phyloP scores from a whole-genome alignment of 2,329 filamentous ascomycete species.

The Nemania diffusa region DNA sequence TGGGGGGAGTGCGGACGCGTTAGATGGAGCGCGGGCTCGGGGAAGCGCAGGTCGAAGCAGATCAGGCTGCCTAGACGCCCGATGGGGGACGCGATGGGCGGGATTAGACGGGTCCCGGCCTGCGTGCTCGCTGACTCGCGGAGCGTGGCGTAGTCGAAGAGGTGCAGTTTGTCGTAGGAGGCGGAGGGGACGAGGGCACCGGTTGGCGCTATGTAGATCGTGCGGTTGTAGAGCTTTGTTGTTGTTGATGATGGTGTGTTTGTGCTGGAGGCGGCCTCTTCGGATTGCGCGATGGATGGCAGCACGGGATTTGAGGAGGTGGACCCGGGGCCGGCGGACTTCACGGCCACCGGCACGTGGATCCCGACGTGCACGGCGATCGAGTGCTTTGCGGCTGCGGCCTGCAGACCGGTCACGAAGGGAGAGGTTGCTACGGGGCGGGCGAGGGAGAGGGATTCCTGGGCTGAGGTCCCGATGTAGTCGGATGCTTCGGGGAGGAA shows the following conservation, averaged over 20 bases:
- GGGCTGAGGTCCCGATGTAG: conserved; percentile 78
- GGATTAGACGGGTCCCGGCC: conserved; percentile 69
- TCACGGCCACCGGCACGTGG: conserved; percentile 73
- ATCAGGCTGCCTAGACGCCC: conserved; percentile 83
- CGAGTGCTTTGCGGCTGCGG: conserved; percentile 69
- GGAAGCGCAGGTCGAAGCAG: conserved; percentile 91
- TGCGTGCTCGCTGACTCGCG: conserved; percentile 71
- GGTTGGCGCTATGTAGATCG: conserved; percentile 60
- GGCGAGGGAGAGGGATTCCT: conserved; percentile 77
- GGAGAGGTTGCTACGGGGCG: conserved; percentile 71
- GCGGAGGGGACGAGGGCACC: conserved; percentile 56
- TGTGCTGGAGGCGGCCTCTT: neutral
- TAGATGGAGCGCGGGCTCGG: conserved; percentile 77
- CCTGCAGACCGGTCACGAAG: conserved; percentile 80
- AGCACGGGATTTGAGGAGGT: conserved; percentile 35
- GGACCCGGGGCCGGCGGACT: conserved; percentile 36
- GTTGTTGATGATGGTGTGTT: neutral
- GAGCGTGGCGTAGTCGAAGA: conserved; percentile 76
- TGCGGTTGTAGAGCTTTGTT: conserved; percentile 62
- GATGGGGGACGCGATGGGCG: conserved; percentile 77
- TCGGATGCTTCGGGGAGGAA: conserved; percentile 94
- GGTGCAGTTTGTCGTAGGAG: conserved; percentile 86
- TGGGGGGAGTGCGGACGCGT: conserved; percentile 53
- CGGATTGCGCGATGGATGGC: conserved; percentile 34
- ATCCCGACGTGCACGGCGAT: conserved; percentile 88